Evolutionary conservation across 78 protist genomes (phyloP).

Genomic region (Bigelowiella natans): DNA sequence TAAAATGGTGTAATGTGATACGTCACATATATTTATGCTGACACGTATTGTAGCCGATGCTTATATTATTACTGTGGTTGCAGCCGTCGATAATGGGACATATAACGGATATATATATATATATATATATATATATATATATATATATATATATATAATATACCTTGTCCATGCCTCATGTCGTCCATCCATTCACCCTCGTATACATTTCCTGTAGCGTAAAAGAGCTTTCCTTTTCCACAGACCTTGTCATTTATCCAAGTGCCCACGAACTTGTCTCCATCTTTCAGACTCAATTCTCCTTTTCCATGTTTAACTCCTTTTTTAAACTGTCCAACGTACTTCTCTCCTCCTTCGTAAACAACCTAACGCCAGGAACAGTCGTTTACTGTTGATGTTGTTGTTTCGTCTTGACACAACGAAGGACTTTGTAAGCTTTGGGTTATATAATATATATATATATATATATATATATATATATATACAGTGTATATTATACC

Average conservation of each 20-base stretch:
- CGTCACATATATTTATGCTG: not conserved
- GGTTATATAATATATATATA: not conserved
- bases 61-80: not conserved
- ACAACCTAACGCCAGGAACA: not conserved
- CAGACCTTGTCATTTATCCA: not conserved
- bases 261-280: not conserved
- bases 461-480: not conserved
- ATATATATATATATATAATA: not conserved
- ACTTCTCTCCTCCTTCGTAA: not conserved
- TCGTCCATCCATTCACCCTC: constrained; percentile 7
- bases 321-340: not conserved
- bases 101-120: not conserved
- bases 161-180: not conserved
- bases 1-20: not conserved
- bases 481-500: not conserved
- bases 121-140: not conserved
- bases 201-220: not conserved
- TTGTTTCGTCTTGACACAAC: too few relatives aligned
- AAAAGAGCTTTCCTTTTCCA: not conserved
- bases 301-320: not conserved
- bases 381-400: too few relatives aligned
- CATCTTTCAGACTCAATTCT: not conserved
- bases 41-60: not conserved
- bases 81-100: not conserved
- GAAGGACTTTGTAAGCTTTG: too few relatives aligned